phyloP scores from a whole-genome alignment of 2,329 filamentous ascomycete species.

The Drechslerella stenobrocha region DNA sequence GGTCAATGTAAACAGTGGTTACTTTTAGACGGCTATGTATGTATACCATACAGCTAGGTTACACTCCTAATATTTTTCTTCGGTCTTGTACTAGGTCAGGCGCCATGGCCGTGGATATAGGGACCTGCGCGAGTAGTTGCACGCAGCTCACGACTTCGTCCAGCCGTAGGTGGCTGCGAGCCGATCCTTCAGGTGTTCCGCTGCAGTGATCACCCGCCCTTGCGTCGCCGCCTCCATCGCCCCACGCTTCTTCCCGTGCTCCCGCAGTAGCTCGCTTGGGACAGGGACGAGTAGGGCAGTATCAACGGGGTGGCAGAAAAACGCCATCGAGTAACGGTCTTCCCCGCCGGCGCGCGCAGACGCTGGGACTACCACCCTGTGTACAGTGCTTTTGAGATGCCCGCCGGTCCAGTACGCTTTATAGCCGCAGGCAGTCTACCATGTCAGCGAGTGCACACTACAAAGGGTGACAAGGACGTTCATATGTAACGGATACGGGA shows the following conservation, averaged over 20 bases:
- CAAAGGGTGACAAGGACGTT: too few species aligned
- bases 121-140: too few species aligned
- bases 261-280: conserved; percentile 64
- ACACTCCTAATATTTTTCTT: too few species aligned
- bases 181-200: conserved; percentile 67
- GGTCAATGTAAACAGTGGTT: background rate
- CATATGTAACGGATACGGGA: too few species aligned
- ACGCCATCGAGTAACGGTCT: conserved; percentile 68
- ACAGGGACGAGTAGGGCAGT: conserved; percentile 62
- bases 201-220: conserved; percentile 65
- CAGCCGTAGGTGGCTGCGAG: conserved; percentile 63
- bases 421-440: background rate
- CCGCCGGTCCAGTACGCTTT: conserved; percentile 83
- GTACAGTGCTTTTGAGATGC: conserved; percentile 81
- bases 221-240: conserved; percentile 55
- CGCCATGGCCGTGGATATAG: too few species aligned
- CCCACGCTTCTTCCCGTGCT: conserved; percentile 53
- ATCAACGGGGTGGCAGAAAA: conserved; percentile 68
- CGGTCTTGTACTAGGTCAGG: too few species aligned
- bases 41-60: background rate
- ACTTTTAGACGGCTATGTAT: background rate
- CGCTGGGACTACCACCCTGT: conserved; percentile 75
- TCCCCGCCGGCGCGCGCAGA: conserved; percentile 56
- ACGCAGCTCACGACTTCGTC: conserved; percentile 33
- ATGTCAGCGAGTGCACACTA: background rate